Evolutionary conservation across 306 rosid genomes (phyloP), one percentile per base, ranked within the genome.

Genomic region (Malus sylvestris): DNA sequence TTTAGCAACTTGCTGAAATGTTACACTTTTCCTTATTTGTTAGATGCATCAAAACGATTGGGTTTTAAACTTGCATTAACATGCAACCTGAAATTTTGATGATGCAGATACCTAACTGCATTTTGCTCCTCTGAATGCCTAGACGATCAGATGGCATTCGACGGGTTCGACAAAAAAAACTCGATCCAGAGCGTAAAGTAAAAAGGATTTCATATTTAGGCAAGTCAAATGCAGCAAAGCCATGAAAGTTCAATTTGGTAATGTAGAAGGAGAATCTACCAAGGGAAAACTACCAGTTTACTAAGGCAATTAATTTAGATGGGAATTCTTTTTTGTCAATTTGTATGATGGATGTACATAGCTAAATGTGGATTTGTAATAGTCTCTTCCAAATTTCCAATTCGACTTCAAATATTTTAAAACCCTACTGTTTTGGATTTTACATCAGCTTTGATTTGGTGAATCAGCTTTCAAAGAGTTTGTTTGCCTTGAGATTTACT

Each of bases 101-200:
- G 64, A 10, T 79, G 73, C 82, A 79, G 82, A 19, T 7, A 52
- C 40, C 52, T 79, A 22, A 11, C 29, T 65, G 67, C 73, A 9
- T 72, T 72, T 65, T 79, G 78, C 78, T 65, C 78, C 3, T 23
- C 15, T 19, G 33, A 57, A 7, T 66, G 82, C 69, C 19, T 74
- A 13, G 67, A 53, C 4, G 3, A 63, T 40, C 73, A 35, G 73
- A 72, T 79, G 30, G 16, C 32, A 10, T 72, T 52, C 49, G 78
- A 73, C 61, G 74, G 78, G 11, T 66, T 72, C 60, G 4, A 65
- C 5, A 73, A 8, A 55, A 55, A 65, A 66, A 73, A 8, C 2
- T 16, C 40, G 33, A 64, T 25, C 46, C 46, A 16, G 67, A 67
- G 18, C 3, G 0, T 9, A 27, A 51, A 32, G 10, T 10, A 30